These are phyloP conservation scores for Silene uniflora DNA, from an alignment of 148 eudicot species.

Conservation along the genomic window DNA sequence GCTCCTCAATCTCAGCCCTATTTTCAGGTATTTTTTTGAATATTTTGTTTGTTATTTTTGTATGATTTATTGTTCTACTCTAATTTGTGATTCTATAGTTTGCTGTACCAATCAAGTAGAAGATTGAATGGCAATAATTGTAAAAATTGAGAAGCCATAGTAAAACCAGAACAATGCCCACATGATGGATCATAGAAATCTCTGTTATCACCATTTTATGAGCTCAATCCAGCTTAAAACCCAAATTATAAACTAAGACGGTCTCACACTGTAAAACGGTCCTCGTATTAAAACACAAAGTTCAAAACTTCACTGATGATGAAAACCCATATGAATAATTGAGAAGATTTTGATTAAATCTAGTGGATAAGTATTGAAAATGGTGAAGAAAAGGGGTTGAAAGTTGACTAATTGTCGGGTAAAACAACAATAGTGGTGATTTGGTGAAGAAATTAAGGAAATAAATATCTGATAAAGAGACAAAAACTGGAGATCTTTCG, in stretches of 20 bases:
- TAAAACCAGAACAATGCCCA: constrained; percentile 51
- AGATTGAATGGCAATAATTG: constrained; percentile 42
- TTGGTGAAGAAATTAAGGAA: not conserved
- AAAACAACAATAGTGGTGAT: not conserved
- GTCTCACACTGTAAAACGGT: no score
- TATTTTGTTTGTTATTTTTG: not conserved
- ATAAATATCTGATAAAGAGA: not conserved
- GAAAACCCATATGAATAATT: no score
- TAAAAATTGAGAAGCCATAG: constrained; percentile 55
- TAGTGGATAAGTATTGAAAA: not conserved
- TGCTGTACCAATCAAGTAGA: constrained; percentile 37
- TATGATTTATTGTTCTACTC: not conserved
- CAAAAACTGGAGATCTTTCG: not conserved
- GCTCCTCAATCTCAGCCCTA: constrained; percentile 12
- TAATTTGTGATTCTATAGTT: not conserved
- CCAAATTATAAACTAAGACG: not conserved
- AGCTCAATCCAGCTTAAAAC: not conserved
- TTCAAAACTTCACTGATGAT: constrained; percentile 2
- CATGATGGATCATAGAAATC: constrained; percentile 64
- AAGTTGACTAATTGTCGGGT: constrained; percentile 1
- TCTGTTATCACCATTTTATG: constrained; percentile 38
- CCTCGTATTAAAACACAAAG: not conserved
- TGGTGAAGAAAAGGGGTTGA: not conserved
- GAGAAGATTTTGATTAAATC: not conserved
- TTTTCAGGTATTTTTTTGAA: constrained; percentile 19